Base-by-base conservation (phyloP, 257 asterid genomes). In the Solanum tacnaense region DNA sequence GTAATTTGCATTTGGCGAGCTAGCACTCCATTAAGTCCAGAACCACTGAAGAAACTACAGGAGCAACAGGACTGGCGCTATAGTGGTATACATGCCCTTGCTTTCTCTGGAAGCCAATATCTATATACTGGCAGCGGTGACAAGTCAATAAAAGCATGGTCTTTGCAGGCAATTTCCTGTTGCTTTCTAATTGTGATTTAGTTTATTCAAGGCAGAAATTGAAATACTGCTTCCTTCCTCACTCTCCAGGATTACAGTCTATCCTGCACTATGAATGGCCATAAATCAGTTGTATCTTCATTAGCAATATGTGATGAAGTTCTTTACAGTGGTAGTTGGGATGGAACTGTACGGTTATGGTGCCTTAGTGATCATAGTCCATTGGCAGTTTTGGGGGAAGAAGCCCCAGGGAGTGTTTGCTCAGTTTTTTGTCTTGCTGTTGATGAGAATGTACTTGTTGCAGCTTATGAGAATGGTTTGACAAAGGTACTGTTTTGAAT, bases 301-400 rank as follows among this genome's bases (percentile, higher is more conserved):
- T 87, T 97, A 81, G 89, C 90, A 84, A 92, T 95, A 89, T 90
- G 92, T 87, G 75, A 88, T 52, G 96, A 96, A 46, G 93, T 95
- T 88, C 98, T 97, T 86, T 97, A 93, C 85, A 96, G 98, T 89
- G 99, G 98, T 89, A 97, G 99, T 91, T 96, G 98, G 99, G 99
- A 97, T 75, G 99, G 99, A 84, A 93, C 98, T 58, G 94, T 97
- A 65, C 93, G 98, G 11, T 87, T 97, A 88, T 97, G 99, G 99
- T 93, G 98, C 86, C 93, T 96, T 31, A 91, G 92, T 29, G 99
- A 97, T 90, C 98, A 96, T 89, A 93, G 93, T 87, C 93, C 96
- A 60, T 90, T 97, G 89, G 90, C 98, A 9, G 93, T 96, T 15
- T 91, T 97, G 83, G 98, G 93, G 83, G 96, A 94, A 87, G 96